These are phyloP conservation scores for Mucor mucedo DNA, from an alignment of 371 early-diverging fungal genomes.

Conservation along the genomic window DNA sequence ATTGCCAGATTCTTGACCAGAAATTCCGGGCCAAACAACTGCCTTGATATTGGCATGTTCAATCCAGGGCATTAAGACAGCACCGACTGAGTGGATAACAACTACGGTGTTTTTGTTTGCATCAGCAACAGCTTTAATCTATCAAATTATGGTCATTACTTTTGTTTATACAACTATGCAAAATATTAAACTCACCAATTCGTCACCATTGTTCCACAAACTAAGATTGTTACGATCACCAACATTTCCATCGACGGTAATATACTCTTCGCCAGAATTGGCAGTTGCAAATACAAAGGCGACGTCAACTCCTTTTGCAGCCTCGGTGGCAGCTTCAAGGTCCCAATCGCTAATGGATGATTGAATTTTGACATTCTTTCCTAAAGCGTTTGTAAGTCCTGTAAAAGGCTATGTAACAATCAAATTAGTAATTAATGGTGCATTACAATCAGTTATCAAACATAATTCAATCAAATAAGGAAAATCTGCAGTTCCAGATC, in stretches of 20 bases:
- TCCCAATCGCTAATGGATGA: slow-evolving; percentile 47
- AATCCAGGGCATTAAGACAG: slow-evolving; percentile 65
- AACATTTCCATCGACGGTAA: slow-evolving; percentile 46
- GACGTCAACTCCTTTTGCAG: slow-evolving; percentile 54
- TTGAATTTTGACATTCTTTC: slow-evolving; percentile 33
- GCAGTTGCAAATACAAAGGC: slow-evolving; percentile 66
- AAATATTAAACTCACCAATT: slow-evolving; percentile 38
- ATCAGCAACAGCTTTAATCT: slow-evolving; percentile 61
- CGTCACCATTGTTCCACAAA: slow-evolving; percentile 65
- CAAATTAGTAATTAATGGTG: too few species aligned
- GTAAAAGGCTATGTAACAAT: slow-evolving; percentile 15
- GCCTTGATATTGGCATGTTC: slow-evolving; percentile 62
- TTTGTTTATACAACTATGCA: background rate
- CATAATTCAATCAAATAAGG: slow-evolving; percentile 54
- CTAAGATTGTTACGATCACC: slow-evolving; percentile 66
- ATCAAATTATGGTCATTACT: background rate
- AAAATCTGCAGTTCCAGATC: slow-evolving; percentile 63
- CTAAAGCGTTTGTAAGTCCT: slow-evolving; percentile 49
- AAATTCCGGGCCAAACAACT: slow-evolving; percentile 56
- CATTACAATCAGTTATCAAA: too few species aligned
- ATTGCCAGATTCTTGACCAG: slow-evolving; percentile 67
- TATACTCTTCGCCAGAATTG: slow-evolving; percentile 63
- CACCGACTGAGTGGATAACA: slow-evolving; percentile 61
- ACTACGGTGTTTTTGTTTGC: slow-evolving; percentile 61
- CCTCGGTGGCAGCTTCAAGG: slow-evolving; percentile 30